Evolutionary conservation across 2,329 filamentous ascomycete genomes (phyloP), one percentile per base, ranked within the genome.

Genomic region (Colletotrichum sublineola): DNA sequence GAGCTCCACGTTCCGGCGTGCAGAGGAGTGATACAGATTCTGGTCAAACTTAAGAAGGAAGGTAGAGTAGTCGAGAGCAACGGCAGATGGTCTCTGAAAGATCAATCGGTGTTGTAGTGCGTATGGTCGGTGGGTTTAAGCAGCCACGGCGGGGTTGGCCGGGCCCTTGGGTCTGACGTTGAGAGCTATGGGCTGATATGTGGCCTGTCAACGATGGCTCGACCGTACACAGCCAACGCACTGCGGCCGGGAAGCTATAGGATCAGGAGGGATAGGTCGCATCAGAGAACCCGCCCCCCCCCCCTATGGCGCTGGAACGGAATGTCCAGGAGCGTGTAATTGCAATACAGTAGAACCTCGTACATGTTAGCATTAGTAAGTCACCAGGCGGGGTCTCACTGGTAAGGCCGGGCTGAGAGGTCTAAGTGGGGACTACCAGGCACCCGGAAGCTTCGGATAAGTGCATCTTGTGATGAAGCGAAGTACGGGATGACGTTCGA

Each of bases 11-110:
- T 87, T 14, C 92, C 95, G 11, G 96, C 96, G 0, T 90, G 93
- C 74, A 86, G 88, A 52, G 95, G 95, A 1, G 85, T 98, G 8
- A 73, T 91, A 74, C 93, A 96, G 83, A 93, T 98, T 67, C 81
- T 99, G 75, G 83, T 86, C 69, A 98, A 98, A 85, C 83, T 99
- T 75, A 84, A 90, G 79, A 84, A 82, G 15, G 96, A 98, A 77
- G 93, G 91, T 2, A 92, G 86, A 78, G 93, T 93, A 5, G 75
- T 79, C 20, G 78, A 81, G 68, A 75, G 79, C 31, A 76, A 79
- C 33, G 79, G 80, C 9, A 79, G 75, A 61, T 89, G 87, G 87
- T 81, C 80, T 63, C 76, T 86, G 31, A 82, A 80, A 63, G 81
- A 81, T 40, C 81, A 81, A 46, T 84, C 85, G 46, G 82, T 82